These are phyloP conservation scores for Calocybe gangraenosa DNA, from an alignment of 768 basidiomycete species.

Conservation along the genomic window DNA sequence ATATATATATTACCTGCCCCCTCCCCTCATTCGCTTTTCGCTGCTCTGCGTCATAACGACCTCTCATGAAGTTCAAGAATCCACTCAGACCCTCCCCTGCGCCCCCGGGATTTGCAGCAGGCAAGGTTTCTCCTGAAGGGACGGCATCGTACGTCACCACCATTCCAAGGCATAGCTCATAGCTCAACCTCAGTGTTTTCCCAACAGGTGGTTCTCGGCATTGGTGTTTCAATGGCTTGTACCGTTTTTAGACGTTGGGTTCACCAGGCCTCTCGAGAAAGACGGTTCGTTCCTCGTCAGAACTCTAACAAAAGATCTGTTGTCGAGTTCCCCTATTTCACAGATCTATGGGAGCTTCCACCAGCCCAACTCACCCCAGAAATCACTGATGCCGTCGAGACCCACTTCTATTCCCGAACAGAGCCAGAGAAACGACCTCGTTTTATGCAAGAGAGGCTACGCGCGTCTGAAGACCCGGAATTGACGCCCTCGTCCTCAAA, in stretches of 20 bases:
- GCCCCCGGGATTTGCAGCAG: conserved; percentile 45
- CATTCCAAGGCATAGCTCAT: not conserved
- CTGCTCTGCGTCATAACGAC: too few relatives aligned
- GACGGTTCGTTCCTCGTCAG: conserved; percentile 37
- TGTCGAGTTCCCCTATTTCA: not conserved
- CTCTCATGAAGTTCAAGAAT: conserved; percentile 26
- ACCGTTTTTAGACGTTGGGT: conserved; percentile 54
- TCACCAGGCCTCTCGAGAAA: conserved; percentile 50
- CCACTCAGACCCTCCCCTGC: conserved; percentile 40
- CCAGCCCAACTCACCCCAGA: conserved; percentile 28
- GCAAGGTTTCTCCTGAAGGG: conserved; percentile 42
- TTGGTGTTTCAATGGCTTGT: conserved; percentile 51
- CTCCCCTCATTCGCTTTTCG: too few relatives aligned
- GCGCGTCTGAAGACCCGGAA: not conserved
- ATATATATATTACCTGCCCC: too few relatives aligned
- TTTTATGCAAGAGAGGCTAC: conserved; percentile 22
- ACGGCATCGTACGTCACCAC: conserved; percentile 27
- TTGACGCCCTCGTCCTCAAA: conserved; percentile 9
- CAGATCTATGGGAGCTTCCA: conserved; percentile 55
- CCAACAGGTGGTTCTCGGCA: conserved; percentile 37
- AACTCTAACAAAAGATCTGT: not conserved
- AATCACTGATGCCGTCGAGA: conserved; percentile 39
- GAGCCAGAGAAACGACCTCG: conserved; percentile 42
- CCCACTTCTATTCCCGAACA: conserved; percentile 46
- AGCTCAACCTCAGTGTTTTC: not conserved